Conservation (phyloP, 83 land plant genomes). For the Picea engelmannii region DNA sequence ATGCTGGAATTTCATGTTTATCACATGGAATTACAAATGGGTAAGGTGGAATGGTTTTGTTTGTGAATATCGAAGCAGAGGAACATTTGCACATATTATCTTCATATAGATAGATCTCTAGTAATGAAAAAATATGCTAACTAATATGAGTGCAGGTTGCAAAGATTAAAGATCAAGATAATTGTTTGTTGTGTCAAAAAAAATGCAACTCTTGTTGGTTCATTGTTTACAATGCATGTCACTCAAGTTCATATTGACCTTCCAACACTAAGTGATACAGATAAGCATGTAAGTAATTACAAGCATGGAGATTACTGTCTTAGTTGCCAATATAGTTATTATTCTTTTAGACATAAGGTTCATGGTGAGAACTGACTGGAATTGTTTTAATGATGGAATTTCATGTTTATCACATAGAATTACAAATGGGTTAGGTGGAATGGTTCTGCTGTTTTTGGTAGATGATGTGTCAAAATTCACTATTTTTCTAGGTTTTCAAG, state of each 20-base stretch:
- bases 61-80: not conserved
- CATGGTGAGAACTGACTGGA: not conserved
- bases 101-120: not conserved
- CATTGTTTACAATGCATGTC: slow-evolving; percentile 81
- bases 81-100: not conserved
- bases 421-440: no score
- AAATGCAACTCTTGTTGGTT: slow-evolving; percentile 83
- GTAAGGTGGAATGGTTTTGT: not conserved
- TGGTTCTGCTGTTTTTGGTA: no score
- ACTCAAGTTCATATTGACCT: slow-evolving; percentile 73
- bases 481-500: no score
- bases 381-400: no score
- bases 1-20: no score
- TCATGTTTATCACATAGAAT: no score
- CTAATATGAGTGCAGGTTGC: not conserved
- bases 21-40: no score
- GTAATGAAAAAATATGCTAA: not conserved
- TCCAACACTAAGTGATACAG: slow-evolving; percentile 82
- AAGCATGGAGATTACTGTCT: not conserved
- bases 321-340: not conserved
- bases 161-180: slow-evolving; percentile 71
- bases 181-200: slow-evolving; percentile 83
- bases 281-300: slow-evolving; percentile 54
- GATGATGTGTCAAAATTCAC: no score
- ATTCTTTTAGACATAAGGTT: not conserved